Conservation (phyloP, 75 land plant species). For the Sequoiadendron giganteum region DNA sequence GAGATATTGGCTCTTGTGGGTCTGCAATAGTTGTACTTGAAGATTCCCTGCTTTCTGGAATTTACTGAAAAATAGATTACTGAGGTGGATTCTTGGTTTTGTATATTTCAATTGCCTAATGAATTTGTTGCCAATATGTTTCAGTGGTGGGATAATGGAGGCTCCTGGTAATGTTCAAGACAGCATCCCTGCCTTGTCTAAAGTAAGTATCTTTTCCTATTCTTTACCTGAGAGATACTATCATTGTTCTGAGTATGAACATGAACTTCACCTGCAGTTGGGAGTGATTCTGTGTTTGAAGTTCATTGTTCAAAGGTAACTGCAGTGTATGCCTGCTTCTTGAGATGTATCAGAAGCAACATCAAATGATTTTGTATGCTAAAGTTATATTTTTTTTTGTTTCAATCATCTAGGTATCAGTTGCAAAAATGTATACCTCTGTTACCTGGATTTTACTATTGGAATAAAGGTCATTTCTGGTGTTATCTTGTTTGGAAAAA, state of each 20-base stretch:
- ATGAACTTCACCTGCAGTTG: neutral
- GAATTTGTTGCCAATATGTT: neutral
- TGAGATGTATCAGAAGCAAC: neutral
- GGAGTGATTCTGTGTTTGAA: neutral
- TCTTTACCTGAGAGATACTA: neutral
- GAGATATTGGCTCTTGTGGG: too few relatives aligned
- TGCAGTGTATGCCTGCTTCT: neutral
- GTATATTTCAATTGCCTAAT: neutral
- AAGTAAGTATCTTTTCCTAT: constrained; percentile 21
- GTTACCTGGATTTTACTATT: neutral
- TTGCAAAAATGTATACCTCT: neutral
- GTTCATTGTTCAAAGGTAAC: neutral
- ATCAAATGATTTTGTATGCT: neutral
- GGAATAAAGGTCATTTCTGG: neutral
- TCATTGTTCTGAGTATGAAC: neutral
- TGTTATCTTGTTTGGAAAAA: neutral
- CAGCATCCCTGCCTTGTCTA: constrained; percentile 20
- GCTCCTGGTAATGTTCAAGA: constrained; percentile 30
- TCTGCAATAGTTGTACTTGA: neutral
- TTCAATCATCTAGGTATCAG: neutral
- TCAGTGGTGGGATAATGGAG: constrained; percentile 29
- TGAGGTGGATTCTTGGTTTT: neutral
- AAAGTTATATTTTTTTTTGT: neutral
- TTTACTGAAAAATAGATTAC: neutral
- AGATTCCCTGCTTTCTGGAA: neutral